phyloP scores from a whole-genome alignment of 2,329 filamentous ascomycete genomes.

The Rasamsonia emersonii region DNA sequence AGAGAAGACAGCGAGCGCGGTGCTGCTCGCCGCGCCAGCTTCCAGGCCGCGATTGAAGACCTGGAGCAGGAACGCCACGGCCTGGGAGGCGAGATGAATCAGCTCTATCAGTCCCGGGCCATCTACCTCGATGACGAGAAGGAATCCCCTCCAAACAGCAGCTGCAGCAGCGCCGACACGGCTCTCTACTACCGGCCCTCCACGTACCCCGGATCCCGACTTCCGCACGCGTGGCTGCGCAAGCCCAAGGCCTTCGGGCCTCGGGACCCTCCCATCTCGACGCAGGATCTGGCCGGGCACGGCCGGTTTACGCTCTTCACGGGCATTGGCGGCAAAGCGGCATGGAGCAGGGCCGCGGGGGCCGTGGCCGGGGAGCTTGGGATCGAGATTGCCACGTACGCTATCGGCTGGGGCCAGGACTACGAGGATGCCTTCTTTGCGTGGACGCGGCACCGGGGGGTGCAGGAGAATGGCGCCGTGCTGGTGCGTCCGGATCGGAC shows the following conservation, averaged over 20 bases:
- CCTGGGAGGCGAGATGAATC: slow-evolving; percentile 53
- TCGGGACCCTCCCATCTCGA: too few relatives aligned
- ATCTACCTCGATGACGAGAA: slow-evolving; percentile 39
- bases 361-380: slow-evolving; percentile 31
- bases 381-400: slow-evolving; percentile 41
- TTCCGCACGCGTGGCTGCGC: slow-evolving; percentile 58
- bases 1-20: slow-evolving; percentile 31
- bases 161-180: slow-evolving; percentile 33
- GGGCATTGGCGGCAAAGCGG: slow-evolving; percentile 46
- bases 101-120: slow-evolving; percentile 42
- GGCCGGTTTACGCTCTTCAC: slow-evolving; percentile 44
- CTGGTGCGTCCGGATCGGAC: slow-evolving; percentile 53
- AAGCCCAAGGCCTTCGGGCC: slow-evolving; percentile 34
- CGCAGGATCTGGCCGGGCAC: slow-evolving; percentile 52
- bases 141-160: slow-evolving; percentile 11
- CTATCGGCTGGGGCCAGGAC: slow-evolving; percentile 51
- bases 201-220: slow-evolving; percentile 51
- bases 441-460: slow-evolving; percentile 46
- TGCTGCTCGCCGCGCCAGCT: slow-evolving; percentile 26
- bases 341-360: slow-evolving; percentile 47
- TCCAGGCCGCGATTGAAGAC: slow-evolving; percentile 35
- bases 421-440: slow-evolving; percentile 56
- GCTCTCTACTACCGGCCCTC: slow-evolving; percentile 37
- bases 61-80: slow-evolving; percentile 46
- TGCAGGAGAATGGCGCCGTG: slow-evolving; percentile 51